Conservation (phyloP, 371 early-diverging fungal genomes). For the Capniomyces stellatus region DNA sequence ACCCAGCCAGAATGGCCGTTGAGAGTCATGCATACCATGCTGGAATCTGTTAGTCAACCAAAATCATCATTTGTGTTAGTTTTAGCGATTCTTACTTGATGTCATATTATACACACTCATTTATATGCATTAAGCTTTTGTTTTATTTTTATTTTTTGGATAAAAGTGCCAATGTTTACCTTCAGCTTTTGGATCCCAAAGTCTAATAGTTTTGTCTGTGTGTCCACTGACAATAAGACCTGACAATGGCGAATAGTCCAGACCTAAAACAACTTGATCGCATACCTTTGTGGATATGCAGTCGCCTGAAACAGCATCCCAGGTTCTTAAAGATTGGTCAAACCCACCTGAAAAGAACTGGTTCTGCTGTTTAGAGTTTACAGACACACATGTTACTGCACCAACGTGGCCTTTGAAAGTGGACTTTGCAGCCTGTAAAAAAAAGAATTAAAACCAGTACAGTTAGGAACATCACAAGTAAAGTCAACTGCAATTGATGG, state of each 20-base stretch:
- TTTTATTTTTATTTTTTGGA: too few species aligned
- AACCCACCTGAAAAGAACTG: slow-evolving; percentile 67
- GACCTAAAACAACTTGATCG: slow-evolving; percentile 58
- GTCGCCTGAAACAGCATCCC: slow-evolving; percentile 64
- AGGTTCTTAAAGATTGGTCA: slow-evolving; percentile 81
- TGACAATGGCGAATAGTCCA: slow-evolving; percentile 48
- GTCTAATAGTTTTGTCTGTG: too few species aligned
- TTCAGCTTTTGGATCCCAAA: too few species aligned
- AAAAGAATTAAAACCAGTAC: neutral
- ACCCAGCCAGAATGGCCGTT: slow-evolving; percentile 66
- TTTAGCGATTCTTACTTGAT: too few species aligned
- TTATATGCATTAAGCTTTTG: too few species aligned
- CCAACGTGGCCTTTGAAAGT: slow-evolving; percentile 60
- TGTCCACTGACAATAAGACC: slow-evolving; percentile 76
- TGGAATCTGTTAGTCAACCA: slow-evolving; percentile 47
- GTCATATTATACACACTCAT: too few species aligned
- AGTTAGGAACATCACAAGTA: too few species aligned
- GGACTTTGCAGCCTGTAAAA: slow-evolving; percentile 14
- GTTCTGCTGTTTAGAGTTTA: slow-evolving; percentile 30
- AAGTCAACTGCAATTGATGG: too few species aligned
- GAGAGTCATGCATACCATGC: slow-evolving; percentile 59
- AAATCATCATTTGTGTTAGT: too few species aligned
- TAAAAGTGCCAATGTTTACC: too few species aligned
- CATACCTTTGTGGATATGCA: slow-evolving; percentile 67
- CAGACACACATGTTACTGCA: slow-evolving; percentile 55